Percentiles rank a stretch among this genome's conserved stretches.
Conservation (phyloP, 805 yeast species). For the Candida awuae region DNA sequence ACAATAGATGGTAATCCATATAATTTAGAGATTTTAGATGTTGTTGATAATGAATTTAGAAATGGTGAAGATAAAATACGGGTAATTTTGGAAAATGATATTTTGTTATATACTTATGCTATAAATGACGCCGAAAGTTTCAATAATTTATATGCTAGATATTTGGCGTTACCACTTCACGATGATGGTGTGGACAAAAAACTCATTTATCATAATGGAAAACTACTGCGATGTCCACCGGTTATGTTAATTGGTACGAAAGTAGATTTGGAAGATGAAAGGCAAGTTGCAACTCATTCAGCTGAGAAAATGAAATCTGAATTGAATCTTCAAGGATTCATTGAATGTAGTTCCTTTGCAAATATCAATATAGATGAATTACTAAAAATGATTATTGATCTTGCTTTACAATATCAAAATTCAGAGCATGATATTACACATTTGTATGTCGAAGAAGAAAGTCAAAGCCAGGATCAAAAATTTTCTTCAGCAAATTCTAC, state of each 20-base stretch:
- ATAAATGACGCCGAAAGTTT: conserved; percentile 31
- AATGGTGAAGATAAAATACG: conserved; percentile 15
- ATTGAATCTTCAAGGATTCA: conserved; percentile 27
- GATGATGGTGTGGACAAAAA: conserved; percentile 7
- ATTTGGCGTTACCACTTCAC: conserved; percentile 30
- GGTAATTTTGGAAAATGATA: conserved; percentile 33
- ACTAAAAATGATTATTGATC: conserved; percentile 34
- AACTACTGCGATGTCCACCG: conserved; percentile 15
- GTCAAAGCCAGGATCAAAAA: neutral
- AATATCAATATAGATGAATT: conserved; percentile 75
- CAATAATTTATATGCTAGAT: conserved; percentile 10
- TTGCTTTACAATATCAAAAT: conserved; percentile 9
- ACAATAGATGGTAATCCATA: conserved; percentile 32
- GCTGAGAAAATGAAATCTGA: conserved; percentile 20
- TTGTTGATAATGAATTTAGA: conserved; percentile 75
- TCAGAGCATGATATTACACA: conserved; percentile 11
- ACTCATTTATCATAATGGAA: conserved; percentile 1
- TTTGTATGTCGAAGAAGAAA: conserved; percentile 5
- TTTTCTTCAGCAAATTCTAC: neutral
- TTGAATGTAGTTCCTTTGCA: conserved; percentile 79
- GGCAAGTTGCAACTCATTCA: conserved; percentile 55
- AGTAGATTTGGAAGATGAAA: conserved; percentile 63
- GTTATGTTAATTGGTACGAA: conserved; percentile 64
- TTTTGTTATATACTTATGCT: conserved; percentile 41
- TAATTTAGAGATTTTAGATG: conserved; percentile 55